A percentile compares a stretch with the other conserved stretches of the same genome.
Conservation (phyloP, 1,139 yeast species). For the Zygosaccharomyces pseudobailii region DNA sequence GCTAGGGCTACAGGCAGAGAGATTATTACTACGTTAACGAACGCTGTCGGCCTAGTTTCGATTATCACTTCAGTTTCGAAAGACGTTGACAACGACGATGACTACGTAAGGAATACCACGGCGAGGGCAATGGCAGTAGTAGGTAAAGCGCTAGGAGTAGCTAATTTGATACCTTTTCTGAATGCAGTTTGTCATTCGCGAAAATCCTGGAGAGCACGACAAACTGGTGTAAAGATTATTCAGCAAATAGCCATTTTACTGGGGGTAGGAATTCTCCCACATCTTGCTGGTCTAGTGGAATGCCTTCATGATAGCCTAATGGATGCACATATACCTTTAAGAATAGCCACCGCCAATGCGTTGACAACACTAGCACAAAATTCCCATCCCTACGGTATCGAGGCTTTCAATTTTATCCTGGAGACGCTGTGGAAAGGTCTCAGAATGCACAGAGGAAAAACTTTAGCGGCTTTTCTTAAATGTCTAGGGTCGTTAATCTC, state of each 20-base stretch:
- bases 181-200: constrained; percentile 77
- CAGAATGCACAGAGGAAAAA: constrained; percentile 69
- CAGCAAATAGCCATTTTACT: constrained; percentile 68
- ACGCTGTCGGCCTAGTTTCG: constrained; percentile 77
- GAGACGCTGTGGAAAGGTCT: constrained; percentile 83
- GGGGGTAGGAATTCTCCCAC: constrained; percentile 77
- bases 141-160: constrained; percentile 74
- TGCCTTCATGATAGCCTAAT: constrained; percentile 57
- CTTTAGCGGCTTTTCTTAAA: constrained; percentile 68
- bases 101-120: constrained; percentile 71
- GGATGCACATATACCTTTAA: constrained; percentile 67
- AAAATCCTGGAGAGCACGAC: constrained; percentile 81
- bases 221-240: constrained; percentile 75
- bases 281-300: constrained; percentile 57
- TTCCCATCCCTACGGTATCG: constrained; percentile 88
- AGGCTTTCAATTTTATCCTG: constrained; percentile 58
- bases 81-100: constrained; percentile 79
- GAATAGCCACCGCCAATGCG: constrained; percentile 68
- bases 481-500: constrained; percentile 82
- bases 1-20: constrained; percentile 78
- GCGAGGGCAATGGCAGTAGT: constrained; percentile 82
- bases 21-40: constrained; percentile 65
- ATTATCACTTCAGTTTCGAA: constrained; percentile 76
- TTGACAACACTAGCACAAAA: constrained; percentile 76
- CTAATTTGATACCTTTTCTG: constrained; percentile 68